Evolutionary conservation across 257 asterid genomes (phyloP), one percentile per base, ranked within the genome.

Genomic region (Eustoma russellianum): DNA sequence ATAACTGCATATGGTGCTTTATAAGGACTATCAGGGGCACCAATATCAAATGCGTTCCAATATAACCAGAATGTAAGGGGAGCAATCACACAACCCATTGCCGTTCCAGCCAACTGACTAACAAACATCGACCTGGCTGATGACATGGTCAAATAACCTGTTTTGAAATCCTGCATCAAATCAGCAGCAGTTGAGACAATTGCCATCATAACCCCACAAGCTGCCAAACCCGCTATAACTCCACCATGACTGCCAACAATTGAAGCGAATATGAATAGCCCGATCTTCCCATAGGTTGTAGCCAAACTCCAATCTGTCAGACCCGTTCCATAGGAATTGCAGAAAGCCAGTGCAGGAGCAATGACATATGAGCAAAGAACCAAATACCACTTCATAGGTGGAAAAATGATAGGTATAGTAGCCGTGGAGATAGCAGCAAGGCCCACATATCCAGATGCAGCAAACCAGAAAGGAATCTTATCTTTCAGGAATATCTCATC

Each of bases 321-420:
- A 30, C 96, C 98, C 38, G 89, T 63, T 55, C 98, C 98, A 15
- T 90, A 90, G 15, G 96, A 86, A 68, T 90, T 90, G 84, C 94
- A 90, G 83, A 90, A 86, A 61, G 98, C 96, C 53, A 90, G 88
- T 48, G 96, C 98, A 48, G 98, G 98, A 65, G 98, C 98, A 53
- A 91, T 59, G 50, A 91, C 30, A 68, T 91, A 91, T 13, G 94
- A 73, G 56, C 95, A 91, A 52, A 91, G 95, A 64, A 91, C 98
- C 33, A 86, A 63, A 57, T 90, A 90, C 98, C 98, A 90, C 63
- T 86, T 90, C 15, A 86, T 78, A 28, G 98, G 89, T 7, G 98
- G 98, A 60, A 91, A 90, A 19, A 91, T 79, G 57, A 76, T 62
- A 18, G 96, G 98, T 70, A 91, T 80, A 44, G 82, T 58, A 33